Base-by-base conservation (phyloP, 2,329 filamentous ascomycete species). In the Cercospora zeae-maydis region DNA sequence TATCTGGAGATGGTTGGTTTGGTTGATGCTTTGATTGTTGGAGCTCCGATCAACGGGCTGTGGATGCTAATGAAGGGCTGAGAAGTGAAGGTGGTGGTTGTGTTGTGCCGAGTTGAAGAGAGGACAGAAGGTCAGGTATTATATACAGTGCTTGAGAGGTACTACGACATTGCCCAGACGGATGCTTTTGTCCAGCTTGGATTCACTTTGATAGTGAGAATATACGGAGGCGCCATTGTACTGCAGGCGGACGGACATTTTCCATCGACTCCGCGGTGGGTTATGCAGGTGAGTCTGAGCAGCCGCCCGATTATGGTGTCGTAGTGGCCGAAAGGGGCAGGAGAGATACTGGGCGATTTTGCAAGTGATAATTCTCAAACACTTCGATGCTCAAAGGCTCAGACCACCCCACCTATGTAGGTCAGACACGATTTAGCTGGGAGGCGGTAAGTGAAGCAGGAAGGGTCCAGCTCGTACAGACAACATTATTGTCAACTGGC, bases 271-370 rank as follows among this genome's bases (percentile, higher is more conserved):
- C 54, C 52, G 14, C 47, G 55, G 33, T 33, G 58, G 47, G 54
- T 37, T 16, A 19, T 39, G 47, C 54, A 39, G 45, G 36, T 37
- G 51, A 34, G 53, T 21, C 52, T 45, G 36, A 36, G 14, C 21
- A 36, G n/a, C 33, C 42, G 14, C n/a, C 57, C 52, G 45, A 11
- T 27, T 59, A 14, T 76, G 9, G 77, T 76, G 5, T 78, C 78
- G 77, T 70, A 79, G 37, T 49, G 42, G 27, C 21, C 21, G 21
- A 49, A 49, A 49, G 42, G 42, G 42, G 42, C 42, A 49, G 24
- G 42, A 49, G 42, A 14, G 42, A 30, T 59, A 34, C 33, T 47
- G 58, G 8, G 11, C 42, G 13, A 27, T 30, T 53, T 24, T 13
- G 31, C 49, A 53, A 27, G 49, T 53, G 49, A n/a, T 33, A 13